phyloP scores from a whole-genome alignment of 768 basidiomycete genomes.

The Coprinellus micaceus region DNA sequence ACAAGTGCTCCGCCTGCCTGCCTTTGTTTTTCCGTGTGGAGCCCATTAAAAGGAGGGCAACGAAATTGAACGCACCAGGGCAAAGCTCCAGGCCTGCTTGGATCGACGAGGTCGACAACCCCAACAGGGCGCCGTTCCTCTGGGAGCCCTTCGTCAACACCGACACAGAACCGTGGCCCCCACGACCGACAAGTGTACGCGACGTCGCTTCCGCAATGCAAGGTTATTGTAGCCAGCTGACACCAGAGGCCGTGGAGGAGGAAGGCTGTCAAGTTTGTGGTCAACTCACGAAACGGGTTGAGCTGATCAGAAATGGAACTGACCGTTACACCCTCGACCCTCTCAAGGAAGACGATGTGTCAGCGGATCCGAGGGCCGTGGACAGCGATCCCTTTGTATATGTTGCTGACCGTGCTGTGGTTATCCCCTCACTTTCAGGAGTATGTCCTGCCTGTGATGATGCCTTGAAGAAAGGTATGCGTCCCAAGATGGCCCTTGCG shows the following conservation, averaged over 20 bases:
- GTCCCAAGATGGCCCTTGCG: conserved; percentile 18
- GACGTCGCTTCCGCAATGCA: not conserved
- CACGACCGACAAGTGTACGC: not conserved
- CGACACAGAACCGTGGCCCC: not conserved
- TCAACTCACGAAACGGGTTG: not conserved
- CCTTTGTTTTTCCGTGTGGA: no score
- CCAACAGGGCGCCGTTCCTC: not conserved
- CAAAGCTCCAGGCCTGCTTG: not conserved
- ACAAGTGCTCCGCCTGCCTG: no score
- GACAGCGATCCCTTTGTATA: not conserved
- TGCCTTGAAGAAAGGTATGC: not conserved
- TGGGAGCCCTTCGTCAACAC: not conserved
- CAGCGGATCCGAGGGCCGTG: not conserved
- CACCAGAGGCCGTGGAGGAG: conserved; percentile 3
- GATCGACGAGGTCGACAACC: not conserved
- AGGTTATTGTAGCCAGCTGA: not conserved
- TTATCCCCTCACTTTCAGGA: not conserved
- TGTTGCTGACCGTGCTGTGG: not conserved
- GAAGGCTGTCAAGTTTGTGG: not conserved
- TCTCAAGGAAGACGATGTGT: not conserved
- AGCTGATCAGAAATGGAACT: not conserved
- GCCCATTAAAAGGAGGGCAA: not conserved
- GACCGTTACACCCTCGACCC: not conserved
- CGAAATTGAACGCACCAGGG: not conserved
- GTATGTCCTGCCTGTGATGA: not conserved